Conservation (phyloP, 1,284 basidiomycete species). For the Laetiporus sulphureus region DNA sequence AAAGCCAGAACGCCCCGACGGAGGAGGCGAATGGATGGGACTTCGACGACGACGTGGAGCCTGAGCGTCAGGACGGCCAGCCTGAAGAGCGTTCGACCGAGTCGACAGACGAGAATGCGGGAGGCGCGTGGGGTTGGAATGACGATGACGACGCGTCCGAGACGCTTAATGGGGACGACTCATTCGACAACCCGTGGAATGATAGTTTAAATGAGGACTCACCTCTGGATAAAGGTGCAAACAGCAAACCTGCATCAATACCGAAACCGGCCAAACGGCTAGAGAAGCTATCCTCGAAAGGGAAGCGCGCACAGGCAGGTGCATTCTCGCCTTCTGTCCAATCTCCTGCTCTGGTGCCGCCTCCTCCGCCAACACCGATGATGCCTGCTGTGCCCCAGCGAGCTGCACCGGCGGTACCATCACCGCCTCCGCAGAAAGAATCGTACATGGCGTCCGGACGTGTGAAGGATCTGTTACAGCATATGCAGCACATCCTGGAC, state of each 20-base stretch:
- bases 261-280: constrained; percentile 49
- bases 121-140: constrained; percentile 66
- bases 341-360: constrained; percentile 13
- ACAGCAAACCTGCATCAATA: constrained; percentile 23
- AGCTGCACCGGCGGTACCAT: neutral
- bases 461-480: constrained; percentile 47
- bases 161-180: constrained; percentile 17
- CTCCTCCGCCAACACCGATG: constrained; percentile 21
- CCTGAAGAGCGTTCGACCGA: too few species aligned
- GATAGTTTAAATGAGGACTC: constrained; percentile 55
- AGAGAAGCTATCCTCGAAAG: constrained; percentile 49
- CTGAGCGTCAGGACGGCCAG: constrained; percentile 18
- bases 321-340: constrained; percentile 14
- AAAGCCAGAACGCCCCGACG: constrained; percentile 6
- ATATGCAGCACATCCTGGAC: constrained; percentile 50
- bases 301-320: constrained; percentile 26
- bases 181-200: constrained; percentile 36
- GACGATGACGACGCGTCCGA: constrained; percentile 36
- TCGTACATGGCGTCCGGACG: constrained; percentile 51
- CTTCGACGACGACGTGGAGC: constrained; percentile 43
- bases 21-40: constrained; percentile 45
- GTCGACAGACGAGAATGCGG: constrained; percentile 29
- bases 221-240: constrained; percentile 16
- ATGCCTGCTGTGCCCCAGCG: constrained; percentile 7
- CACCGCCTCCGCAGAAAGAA: constrained; percentile 33